Base-by-base conservation (phyloP, 2,329 filamentous ascomycete genomes). In the Amesomyces nigricolor region DNA sequence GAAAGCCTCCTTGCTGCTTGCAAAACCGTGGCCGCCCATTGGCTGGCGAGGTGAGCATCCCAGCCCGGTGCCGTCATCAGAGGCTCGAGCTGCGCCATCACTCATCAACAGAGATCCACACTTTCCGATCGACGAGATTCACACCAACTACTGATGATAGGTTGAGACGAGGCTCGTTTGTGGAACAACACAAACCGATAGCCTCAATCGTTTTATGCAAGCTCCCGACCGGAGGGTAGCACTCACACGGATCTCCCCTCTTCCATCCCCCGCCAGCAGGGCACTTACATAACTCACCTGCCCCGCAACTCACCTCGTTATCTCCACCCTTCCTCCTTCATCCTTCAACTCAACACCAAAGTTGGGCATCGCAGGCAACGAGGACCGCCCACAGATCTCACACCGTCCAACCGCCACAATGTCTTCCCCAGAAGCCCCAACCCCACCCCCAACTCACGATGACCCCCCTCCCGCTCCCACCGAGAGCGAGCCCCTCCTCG, bases 401-500 rank as follows among this genome's bases (percentile, higher is more conserved):
- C 45, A 35, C 45, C 17, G 14, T 5, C 47, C n/a, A 13, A 19
- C 6, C 22, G 22, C 19, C 26, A 53, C 50, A n/a, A 60, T 60
- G 58, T n/a, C 55, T 13, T 56, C 58, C 32, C 4, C 47, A 19
- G 52, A 57, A 42, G 29, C 43, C 17, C 50, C 48, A 42, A 22
- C 43, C 17, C 50, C 48, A 16, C 42, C 13, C 13, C 19, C 37
- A 11, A 8, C 48, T 5, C 16, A 48, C n/a, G 32, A 16, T 40
- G n/a, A 54, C 9, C 29, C 43, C 16, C 54, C 43, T 16, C 54
- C 35, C 5, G 45, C 57, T 4, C 62, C 61, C 2, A 56, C 66
- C 43, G 73, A 75, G 62, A 68, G 65, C 26, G 74, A 75, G 60
- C 76, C 75, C 30, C 69, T 78, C 9, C 72, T 78, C 13, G 75